Percentiles rank a stretch among this genome's conserved stretches.
phyloP scores from a whole-genome alignment of 805 yeast species.

The Yamadazyma laniorum region DNA sequence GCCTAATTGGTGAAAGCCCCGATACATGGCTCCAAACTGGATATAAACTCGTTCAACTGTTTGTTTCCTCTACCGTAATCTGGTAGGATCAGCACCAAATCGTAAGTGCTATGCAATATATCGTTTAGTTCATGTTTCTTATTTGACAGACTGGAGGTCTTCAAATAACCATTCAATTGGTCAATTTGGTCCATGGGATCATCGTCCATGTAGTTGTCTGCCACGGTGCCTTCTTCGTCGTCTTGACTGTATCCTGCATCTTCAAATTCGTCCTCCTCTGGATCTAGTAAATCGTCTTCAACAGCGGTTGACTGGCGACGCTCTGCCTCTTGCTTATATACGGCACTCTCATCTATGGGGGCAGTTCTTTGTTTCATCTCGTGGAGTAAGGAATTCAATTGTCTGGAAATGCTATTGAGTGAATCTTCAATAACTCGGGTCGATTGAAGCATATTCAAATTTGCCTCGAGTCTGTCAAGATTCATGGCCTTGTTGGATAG shows the following conservation, averaged over 20 bases:
- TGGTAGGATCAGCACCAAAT: conserved; percentile 16
- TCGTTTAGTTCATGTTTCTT: conserved; percentile 13
- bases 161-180: conserved; percentile 16
- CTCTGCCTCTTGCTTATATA: neutral
- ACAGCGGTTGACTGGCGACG: neutral
- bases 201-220: too few species aligned
- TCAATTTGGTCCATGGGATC: conserved; percentile 15
- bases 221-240: neutral
- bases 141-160: conserved; percentile 11
- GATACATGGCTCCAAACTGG: conserved; percentile 19
- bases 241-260: neutral
- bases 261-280: neutral
- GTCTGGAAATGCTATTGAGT: neutral
- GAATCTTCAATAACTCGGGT: neutral
- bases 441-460: neutral
- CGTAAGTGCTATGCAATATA: conserved; percentile 14
- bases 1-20: conserved; percentile 13
- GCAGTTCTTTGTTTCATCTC: neutral
- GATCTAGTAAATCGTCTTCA: neutral
- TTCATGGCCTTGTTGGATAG: conserved; percentile 2
- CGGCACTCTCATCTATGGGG: neutral
- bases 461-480: neutral
- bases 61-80: conserved; percentile 12
- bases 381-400: conserved; percentile 2
- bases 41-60: conserved; percentile 17